Evolutionary conservation across 2,329 filamentous ascomycete species (phyloP).

Genomic region (Emergomyces orientalis): DNA sequence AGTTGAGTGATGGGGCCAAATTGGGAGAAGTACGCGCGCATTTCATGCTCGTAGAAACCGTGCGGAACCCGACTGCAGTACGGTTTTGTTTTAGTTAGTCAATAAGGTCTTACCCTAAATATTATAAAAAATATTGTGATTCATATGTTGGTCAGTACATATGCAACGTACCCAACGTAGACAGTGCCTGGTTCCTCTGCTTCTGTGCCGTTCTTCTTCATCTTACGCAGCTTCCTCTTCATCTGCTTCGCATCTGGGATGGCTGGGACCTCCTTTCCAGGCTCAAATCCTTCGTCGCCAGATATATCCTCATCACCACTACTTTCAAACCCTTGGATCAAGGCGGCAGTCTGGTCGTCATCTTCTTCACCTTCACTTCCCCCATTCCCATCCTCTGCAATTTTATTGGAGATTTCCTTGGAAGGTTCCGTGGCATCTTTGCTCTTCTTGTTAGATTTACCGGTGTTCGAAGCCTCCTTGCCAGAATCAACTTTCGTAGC

Average conservation of each 20-base stretch:
- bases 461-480: constrained; percentile 31
- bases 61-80: constrained; percentile 62
- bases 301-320: constrained; percentile 42
- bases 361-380: constrained; percentile 27
- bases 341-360: constrained; percentile 46
- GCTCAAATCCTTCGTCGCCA: constrained; percentile 39
- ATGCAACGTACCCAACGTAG: constrained; percentile 58
- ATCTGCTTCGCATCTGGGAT: constrained; percentile 39
- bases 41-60: constrained; percentile 95
- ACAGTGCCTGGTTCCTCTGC: constrained; percentile 59
- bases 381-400: constrained; percentile 20
- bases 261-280: constrained; percentile 35
- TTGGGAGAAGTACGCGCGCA: constrained; percentile 86
- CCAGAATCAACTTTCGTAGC: constrained; percentile 21
- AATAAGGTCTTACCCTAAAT: background rate
- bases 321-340: constrained; percentile 49
- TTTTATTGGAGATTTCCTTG: constrained; percentile 40
- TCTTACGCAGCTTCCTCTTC: constrained; percentile 43
- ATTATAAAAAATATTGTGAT: constrained; percentile 4
- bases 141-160: background rate
- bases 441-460: constrained; percentile 22
- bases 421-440: constrained; percentile 15
- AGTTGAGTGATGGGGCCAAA: constrained; percentile 75
- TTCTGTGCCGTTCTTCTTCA: constrained; percentile 38
- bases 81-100: constrained; percentile 10